Conservation (phyloP, 495 filamentous ascomycete species). For the Thermochaetoides thermophila region DNA sequence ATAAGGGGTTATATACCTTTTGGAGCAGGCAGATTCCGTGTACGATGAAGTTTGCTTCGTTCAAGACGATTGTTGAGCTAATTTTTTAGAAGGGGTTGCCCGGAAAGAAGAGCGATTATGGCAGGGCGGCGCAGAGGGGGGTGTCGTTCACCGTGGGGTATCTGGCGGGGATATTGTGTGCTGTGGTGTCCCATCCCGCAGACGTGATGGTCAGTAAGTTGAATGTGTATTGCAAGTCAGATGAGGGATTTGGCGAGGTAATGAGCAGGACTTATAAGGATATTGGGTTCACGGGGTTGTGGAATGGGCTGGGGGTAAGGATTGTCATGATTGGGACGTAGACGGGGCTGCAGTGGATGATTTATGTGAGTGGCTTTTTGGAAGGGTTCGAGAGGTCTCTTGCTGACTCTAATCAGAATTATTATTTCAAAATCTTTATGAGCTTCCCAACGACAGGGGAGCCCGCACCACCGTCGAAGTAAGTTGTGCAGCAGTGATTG, state of each 20-base stretch:
- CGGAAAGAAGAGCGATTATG: slow-evolving; percentile 68
- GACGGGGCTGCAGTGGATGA: slow-evolving; percentile 77
- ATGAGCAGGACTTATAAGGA: slow-evolving; percentile 74
- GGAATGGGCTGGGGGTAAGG: slow-evolving; percentile 81
- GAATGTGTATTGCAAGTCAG: slow-evolving; percentile 65
- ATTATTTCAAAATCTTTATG: slow-evolving; percentile 93
- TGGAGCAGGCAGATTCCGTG: slow-evolving; percentile 81
- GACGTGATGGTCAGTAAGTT: slow-evolving; percentile 93
- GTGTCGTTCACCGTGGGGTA: slow-evolving; percentile 84
- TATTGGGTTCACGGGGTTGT: slow-evolving; percentile 76
- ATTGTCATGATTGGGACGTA: slow-evolving; percentile 86
- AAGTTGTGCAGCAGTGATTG: too few relatives aligned
- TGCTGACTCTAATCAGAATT: slow-evolving; percentile 40
- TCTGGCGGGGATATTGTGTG: slow-evolving; percentile 85
- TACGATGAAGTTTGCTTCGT: slow-evolving; percentile 98
- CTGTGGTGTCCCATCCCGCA: slow-evolving; percentile 75
- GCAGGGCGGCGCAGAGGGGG: slow-evolving; percentile 68
- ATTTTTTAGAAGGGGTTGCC: slow-evolving; percentile 74
- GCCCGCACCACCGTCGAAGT: too few relatives aligned
- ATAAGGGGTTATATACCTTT: slow-evolving; percentile 86
- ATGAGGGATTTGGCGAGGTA: slow-evolving; percentile 70
- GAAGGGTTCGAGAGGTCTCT: neutral
- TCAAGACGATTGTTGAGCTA: slow-evolving; percentile 85
- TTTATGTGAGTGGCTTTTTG: slow-evolving; percentile 41
- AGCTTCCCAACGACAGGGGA: slow-evolving; percentile 52